These are phyloP conservation scores for Ophiostoma australiae DNA, from an alignment of 2,329 filamentous ascomycete species.

Conservation along the genomic window DNA sequence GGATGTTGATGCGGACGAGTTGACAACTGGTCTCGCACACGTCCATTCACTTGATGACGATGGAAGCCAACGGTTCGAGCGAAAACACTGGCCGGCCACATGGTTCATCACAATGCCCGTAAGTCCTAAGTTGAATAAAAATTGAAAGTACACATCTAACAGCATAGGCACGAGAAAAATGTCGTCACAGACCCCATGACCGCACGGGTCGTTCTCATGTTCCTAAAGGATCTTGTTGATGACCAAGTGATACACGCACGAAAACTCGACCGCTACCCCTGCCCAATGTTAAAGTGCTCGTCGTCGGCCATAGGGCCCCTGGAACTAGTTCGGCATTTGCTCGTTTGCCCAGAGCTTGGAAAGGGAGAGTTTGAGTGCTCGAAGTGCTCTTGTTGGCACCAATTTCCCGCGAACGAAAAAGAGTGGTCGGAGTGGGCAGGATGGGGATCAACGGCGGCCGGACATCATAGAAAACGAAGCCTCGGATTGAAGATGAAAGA, in stretches of 20 bases:
- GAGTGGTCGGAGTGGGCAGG: background rate
- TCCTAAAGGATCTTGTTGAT: background rate
- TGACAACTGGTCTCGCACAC: background rate
- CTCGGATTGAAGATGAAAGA: background rate
- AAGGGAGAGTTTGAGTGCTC: background rate
- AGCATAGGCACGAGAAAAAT: background rate
- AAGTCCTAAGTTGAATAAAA: background rate
- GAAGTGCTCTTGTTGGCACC: background rate
- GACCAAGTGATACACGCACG: background rate
- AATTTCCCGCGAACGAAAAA: background rate
- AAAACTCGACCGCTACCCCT: background rate
- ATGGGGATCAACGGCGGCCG: background rate
- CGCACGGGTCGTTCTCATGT: background rate
- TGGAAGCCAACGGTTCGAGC: background rate
- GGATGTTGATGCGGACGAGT: background rate
- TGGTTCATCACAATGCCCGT: background rate
- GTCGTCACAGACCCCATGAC: background rate
- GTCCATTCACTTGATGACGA: background rate
- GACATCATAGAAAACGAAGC: background rate
- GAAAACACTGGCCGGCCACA: background rate
- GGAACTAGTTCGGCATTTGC: background rate
- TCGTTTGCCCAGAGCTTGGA: background rate
- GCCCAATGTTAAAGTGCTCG: background rate
- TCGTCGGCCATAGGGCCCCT: background rate
- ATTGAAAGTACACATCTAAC: background rate